Evolutionary conservation across 805 yeast genomes (phyloP).

Genomic region (Kockiozyma suomiensis): DNA sequence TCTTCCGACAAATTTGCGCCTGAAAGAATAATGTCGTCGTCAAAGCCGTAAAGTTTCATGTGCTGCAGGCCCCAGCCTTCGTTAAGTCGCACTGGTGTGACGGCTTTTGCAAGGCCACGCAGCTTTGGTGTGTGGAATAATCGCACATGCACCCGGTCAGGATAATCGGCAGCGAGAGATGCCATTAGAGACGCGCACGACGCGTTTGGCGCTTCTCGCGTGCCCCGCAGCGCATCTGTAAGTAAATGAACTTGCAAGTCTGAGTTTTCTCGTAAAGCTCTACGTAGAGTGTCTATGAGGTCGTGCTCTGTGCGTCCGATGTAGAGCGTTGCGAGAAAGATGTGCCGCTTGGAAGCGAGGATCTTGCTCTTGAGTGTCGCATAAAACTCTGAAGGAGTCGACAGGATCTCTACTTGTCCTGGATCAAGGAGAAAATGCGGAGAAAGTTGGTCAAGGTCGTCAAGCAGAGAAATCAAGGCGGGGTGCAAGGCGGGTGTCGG

Average conservation of each 20-base stretch:
- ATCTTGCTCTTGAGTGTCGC: slow-evolving; percentile 62
- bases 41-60: slow-evolving; percentile 96
- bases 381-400: slow-evolving; percentile 75
- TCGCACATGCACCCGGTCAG: slow-evolving; percentile 70
- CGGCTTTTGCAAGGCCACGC: slow-evolving; percentile 60
- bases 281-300: slow-evolving; percentile 61
- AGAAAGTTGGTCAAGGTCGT: slow-evolving; percentile 28
- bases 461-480: slow-evolving; percentile 15
- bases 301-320: slow-evolving; percentile 83
- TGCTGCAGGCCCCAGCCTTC: slow-evolving; percentile 94
- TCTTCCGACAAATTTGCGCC: slow-evolving; percentile 93
- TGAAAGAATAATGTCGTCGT: slow-evolving; percentile 79
- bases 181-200: slow-evolving; percentile 79
- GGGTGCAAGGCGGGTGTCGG: slow-evolving; percentile 13
- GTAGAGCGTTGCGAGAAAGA: slow-evolving; percentile 83
- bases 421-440: slow-evolving; percentile 31
- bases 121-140: slow-evolving; percentile 90
- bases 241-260: slow-evolving; percentile 69
- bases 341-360: slow-evolving; percentile 57
- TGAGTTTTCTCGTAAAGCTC: slow-evolving; percentile 62
- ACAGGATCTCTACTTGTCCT: slow-evolving; percentile 59
- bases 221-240: slow-evolving; percentile 87
- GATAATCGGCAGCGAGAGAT: slow-evolving; percentile 61
- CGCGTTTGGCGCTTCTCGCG: slow-evolving; percentile 82
- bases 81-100: slow-evolving; percentile 81